Evolutionary conservation across 78 protist species (phyloP), one percentile per base, ranked within the genome.

Genomic region (Dictyostelium capitatum): DNA sequence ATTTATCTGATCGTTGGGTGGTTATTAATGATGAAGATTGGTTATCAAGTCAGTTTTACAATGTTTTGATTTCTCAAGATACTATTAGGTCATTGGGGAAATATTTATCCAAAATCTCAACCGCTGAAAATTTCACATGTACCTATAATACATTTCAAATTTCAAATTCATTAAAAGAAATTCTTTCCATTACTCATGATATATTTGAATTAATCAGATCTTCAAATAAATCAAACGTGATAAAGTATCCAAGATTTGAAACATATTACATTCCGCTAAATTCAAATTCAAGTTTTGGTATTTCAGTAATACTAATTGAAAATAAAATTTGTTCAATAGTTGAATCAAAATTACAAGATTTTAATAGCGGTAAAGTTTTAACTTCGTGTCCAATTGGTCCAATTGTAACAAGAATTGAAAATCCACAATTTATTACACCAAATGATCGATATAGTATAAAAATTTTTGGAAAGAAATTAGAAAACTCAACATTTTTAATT

Each of bases 351-450:
- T 25, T 23, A n/a, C 46, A 64, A 28, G 72, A 64, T 23, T 64
- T 64, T 25, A 14, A 64, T 3, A 64, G 17, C 23, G 72, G 46
- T 28, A 64, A 25, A 25, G 17, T 64, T 28, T 64, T 64, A 64
- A 64, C 3, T 14, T 64, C 72, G 17, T 64, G 72, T 64, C 72
- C 72, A 64, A 4, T 64, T 23, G 72, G 72, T 64, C 72, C 72
- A 64, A 8, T 64, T 15, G 41, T 64, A 6, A 15, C 10, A 15
- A 5, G 9, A 54, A 11, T 54, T 3, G 9, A 3, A 3, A 54
- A 54, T 15, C 62, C 62, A 54, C 62, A 15, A 54, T n/a, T 8
- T 9, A 48, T 8, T 8, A 48, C 53, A 48, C 17, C 53, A 9
- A 48, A 48, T 48, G 53, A 48, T n/a, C n/a, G n/a, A n/a, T 54